These are phyloP conservation scores for Phytophthora pinifolia DNA, from an alignment of 352 stramenopile species.

Conservation along the genomic window DNA sequence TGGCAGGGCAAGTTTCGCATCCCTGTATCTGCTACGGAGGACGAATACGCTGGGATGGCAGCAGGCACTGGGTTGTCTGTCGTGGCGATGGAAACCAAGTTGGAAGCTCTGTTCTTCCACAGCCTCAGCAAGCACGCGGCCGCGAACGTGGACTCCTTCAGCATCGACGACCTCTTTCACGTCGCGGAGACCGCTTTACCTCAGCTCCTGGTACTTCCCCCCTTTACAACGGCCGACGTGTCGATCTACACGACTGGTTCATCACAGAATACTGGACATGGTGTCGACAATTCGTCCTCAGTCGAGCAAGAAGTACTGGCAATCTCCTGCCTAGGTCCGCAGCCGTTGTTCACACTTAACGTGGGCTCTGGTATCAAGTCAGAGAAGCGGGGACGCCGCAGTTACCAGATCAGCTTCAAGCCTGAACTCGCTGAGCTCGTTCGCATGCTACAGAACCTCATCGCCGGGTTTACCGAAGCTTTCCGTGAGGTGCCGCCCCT, in stretches of 20 bases:
- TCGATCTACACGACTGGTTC: slow-evolving; percentile 7
- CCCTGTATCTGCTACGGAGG: slow-evolving; percentile 1
- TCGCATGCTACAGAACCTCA: slow-evolving; percentile 23
- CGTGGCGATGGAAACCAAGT: slow-evolving; percentile 38
- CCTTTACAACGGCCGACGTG: slow-evolving; percentile 8
- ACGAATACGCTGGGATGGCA: neutral
- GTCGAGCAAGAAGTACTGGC: slow-evolving; percentile 21
- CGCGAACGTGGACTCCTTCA: slow-evolving; percentile 18
- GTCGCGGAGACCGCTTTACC: slow-evolving; percentile 23
- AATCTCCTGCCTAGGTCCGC: slow-evolving; percentile 21
- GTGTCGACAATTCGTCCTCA: neutral
- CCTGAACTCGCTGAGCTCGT: slow-evolving; percentile 37
- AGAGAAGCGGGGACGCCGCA: slow-evolving; percentile 15
- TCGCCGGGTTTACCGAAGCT: slow-evolving; percentile 38
- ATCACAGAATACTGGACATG: too few relatives aligned
- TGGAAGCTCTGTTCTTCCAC: slow-evolving; percentile 39
- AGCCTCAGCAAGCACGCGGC: slow-evolving; percentile 14
- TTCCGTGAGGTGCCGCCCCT: slow-evolving; percentile 47
- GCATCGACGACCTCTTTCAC: slow-evolving; percentile 30
- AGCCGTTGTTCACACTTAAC: slow-evolving; percentile 20
- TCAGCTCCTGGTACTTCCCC: slow-evolving; percentile 24
- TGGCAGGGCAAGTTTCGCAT: slow-evolving; percentile 39
- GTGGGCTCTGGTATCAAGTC: slow-evolving; percentile 1
- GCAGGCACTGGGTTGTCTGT: slow-evolving; percentile 11
- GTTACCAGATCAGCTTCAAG: slow-evolving; percentile 36